Base-by-base conservation (phyloP, 768 basidiomycete species). In the Tylopilus cervinicoccineus region DNA sequence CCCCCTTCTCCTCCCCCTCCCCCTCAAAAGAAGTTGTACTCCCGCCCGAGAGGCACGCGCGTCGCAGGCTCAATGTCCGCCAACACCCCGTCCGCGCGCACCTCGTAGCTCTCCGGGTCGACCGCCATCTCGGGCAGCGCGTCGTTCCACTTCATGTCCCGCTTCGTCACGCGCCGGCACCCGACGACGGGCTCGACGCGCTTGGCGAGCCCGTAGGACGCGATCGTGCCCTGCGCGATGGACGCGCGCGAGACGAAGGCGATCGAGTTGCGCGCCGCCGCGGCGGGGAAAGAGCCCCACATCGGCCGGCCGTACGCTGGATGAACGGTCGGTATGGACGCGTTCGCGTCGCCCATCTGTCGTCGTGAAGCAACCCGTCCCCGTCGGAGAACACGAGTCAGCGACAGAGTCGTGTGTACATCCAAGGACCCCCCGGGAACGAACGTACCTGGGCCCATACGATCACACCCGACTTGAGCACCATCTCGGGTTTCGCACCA, bases 341-440 rank as follows among this genome's bases (percentile, higher is more conserved):
- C 96, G 66, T 97, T 98, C 0, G 95, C 88, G 38, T 99, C 96
- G 16, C 96, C 96, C 84, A 99, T 88, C 88, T 53, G n/a, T n/a
- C n/a, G n/a, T n/a, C n/a, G n/a, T n/a, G n/a, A n/a, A n/a, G n/a
- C n/a, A n/a, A n/a, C n/a, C n/a, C n/a, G n/a, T n/a, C n/a, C n/a
- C n/a, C n/a, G n/a, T n/a, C n/a, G n/a, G n/a, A n/a, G n/a, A n/a
- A n/a, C n/a, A n/a, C n/a, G n/a, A n/a, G n/a, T n/a, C n/a, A n/a
- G n/a, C n/a, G n/a, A n/a, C n/a, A n/a, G n/a, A n/a, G n/a, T n/a
- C n/a, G n/a, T n/a, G n/a, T n/a, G n/a, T n/a, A n/a, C n/a, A n/a
- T n/a, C n/a, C n/a, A n/a, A n/a, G n/a, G n/a, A n/a, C n/a, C n/a
- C n/a, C n/a, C n/a, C 17, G 16, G 11, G 22, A n/a, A 12, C 3